Percentiles rank a stretch among this genome's conserved stretches.
phyloP scores from a whole-genome alignment of 768 basidiomycete species.

The Stropharia rugosoannulata region DNA sequence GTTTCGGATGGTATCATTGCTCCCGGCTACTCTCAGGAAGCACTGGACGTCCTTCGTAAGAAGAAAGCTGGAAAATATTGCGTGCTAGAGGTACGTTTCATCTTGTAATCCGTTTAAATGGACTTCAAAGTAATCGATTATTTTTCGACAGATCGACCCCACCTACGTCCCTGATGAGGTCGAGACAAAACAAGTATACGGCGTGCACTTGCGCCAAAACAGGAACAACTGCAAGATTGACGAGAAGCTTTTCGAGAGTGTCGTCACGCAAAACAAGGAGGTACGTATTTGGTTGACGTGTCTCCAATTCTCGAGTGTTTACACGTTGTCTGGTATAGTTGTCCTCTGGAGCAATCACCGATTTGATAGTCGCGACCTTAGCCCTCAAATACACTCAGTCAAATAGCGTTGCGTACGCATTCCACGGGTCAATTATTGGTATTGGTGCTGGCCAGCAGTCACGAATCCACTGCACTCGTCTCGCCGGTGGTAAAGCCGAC shows the following conservation, averaged over 20 bases:
- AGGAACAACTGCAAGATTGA: constrained; percentile 91
- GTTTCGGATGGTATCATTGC: constrained; percentile 99
- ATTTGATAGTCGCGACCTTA: constrained; percentile 94
- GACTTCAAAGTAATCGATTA: not conserved
- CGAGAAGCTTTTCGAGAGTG: constrained; percentile 74
- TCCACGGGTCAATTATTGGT: constrained; percentile 89
- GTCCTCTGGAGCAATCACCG: constrained; percentile 73
- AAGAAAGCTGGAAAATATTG: constrained; percentile 99
- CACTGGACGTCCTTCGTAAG: constrained; percentile 86
- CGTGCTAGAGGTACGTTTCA: constrained; percentile 75
- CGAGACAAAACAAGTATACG: constrained; percentile 96
- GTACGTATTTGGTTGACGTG: constrained; percentile 36
- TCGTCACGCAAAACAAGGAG: constrained; percentile 87
- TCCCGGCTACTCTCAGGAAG: constrained; percentile 86
- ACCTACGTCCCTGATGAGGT: constrained; percentile 71
- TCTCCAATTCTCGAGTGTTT: not conserved
- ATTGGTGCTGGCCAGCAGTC: constrained; percentile 98
- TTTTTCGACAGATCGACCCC: constrained; percentile 74
- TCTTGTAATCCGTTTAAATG: not conserved
- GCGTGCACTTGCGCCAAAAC: constrained; percentile 85
- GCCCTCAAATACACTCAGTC: constrained; percentile 99
- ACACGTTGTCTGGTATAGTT: constrained; percentile 48
- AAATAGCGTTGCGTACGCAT: constrained; percentile 96
- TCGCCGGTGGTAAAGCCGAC: constrained; percentile 98
- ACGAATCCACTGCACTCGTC: constrained; percentile 97